Percentiles rank a stretch among this genome's conserved stretches.
Conservation (phyloP, 202 grass and related monocot genomes). For the Dendrocalamus latiflorus region DNA sequence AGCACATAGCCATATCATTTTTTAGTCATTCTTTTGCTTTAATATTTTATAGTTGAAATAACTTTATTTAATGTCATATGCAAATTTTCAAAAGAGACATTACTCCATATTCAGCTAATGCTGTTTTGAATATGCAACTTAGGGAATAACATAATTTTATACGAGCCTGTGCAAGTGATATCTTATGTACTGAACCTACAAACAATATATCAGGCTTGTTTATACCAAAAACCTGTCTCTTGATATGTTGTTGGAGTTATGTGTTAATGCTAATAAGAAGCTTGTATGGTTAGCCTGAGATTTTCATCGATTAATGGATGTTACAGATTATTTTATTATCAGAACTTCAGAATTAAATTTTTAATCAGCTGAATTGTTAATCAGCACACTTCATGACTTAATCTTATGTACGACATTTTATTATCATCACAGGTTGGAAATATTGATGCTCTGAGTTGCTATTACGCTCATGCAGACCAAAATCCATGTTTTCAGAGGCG, state of each 20-base stretch:
- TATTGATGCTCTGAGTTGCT: no score
- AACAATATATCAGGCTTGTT: neutral
- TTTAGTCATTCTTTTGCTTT: neutral
- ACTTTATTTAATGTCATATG: neutral
- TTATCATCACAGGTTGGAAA: conserved; percentile 68
- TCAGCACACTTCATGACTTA: neutral
- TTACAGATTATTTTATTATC: neutral
- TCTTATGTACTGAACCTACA: neutral
- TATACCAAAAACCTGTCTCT: no score
- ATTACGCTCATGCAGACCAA: conserved; percentile 88
- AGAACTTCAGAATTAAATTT: neutral
- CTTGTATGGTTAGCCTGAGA: neutral
- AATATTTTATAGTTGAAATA: neutral
- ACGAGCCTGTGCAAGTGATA: neutral
- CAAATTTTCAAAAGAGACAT: neutral
- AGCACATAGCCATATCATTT: neutral
- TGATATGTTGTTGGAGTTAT: neutral
- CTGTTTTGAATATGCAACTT: neutral
- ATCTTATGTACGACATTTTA: conserved; percentile 15
- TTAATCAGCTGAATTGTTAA: conserved; percentile 6
- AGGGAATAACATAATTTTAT: neutral
- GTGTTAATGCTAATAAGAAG: neutral
- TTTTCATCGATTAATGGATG: neutral
- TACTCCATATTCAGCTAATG: neutral
- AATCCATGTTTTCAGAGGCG: conserved; percentile 90